Evolutionary conservation across 2,329 filamentous ascomycete genomes (phyloP).

Genomic region (Xylaria multiplex): DNA sequence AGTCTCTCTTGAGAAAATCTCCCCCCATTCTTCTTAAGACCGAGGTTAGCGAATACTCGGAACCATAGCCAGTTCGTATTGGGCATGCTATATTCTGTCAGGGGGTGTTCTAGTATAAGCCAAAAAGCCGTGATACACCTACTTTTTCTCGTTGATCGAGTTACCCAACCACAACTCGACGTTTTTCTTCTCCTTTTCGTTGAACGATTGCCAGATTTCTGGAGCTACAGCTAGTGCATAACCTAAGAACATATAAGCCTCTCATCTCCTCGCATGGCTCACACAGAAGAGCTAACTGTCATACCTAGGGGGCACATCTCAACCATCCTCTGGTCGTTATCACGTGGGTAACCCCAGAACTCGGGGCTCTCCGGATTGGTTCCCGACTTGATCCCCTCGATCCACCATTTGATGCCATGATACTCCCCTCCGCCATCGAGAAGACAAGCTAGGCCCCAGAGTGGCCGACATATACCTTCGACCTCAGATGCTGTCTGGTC

Average conservation of each 20-base stretch:
- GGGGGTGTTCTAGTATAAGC: neutral
- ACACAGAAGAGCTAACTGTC: constrained; percentile 12
- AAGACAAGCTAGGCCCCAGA: constrained; percentile 79
- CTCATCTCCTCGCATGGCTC: constrained; percentile 8
- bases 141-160: constrained; percentile 80
- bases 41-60: constrained; percentile 83
- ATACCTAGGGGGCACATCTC: constrained; percentile 80
- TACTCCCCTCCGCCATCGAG: constrained; percentile 75
- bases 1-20: constrained; percentile 75
- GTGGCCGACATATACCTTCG: constrained; percentile 77
- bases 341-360: constrained; percentile 80
- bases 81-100: constrained; percentile 68
- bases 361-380: constrained; percentile 76
- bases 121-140: constrained; percentile 29
- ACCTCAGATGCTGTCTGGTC: constrained; percentile 81
- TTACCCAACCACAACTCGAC: constrained; percentile 78
- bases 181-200: constrained; percentile 69
- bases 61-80: constrained; percentile 82
- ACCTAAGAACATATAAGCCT: constrained; percentile 50
- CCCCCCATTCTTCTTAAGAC: constrained; percentile 78
- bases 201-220: constrained; percentile 73
- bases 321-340: constrained; percentile 85
- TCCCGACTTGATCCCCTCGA: constrained; percentile 75
- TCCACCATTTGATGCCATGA: constrained; percentile 70
- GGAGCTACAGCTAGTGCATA: constrained; percentile 77